Evolutionary conservation across 805 yeast genomes (phyloP).

Genomic region (Cyberlindnera bimundalis): DNA sequence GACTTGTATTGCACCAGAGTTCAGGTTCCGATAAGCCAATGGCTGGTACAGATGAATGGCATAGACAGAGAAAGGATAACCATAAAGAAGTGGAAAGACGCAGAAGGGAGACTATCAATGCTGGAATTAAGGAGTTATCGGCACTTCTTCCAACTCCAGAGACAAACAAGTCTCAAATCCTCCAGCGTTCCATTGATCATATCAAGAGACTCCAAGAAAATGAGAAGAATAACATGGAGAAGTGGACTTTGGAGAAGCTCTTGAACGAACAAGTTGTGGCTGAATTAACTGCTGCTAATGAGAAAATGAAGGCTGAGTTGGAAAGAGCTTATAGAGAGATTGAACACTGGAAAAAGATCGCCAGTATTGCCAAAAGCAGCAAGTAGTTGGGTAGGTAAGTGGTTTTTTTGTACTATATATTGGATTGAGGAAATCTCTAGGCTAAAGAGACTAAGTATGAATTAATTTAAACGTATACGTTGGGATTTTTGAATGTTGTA

Average conservation of each 20-base stretch:
- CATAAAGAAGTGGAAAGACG: constrained; percentile 96
- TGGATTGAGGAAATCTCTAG: too few species aligned
- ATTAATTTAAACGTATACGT: too few species aligned
- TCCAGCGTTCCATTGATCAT: constrained; percentile 85
- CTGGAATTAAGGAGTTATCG: constrained; percentile 80
- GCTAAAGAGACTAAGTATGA: too few species aligned
- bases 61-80: constrained; percentile 75
- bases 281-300: constrained; percentile 81
- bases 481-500: too few species aligned
- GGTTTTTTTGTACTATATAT: too few species aligned
- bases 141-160: constrained; percentile 77
- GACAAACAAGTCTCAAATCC: constrained; percentile 85
- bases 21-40: constrained; percentile 42
- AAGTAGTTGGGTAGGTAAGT: background rate
- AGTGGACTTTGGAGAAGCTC: constrained; percentile 92
- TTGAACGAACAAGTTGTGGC: constrained; percentile 87
- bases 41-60: constrained; percentile 84
- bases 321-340: constrained; percentile 91
- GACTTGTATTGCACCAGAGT: constrained; percentile 16
- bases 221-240: constrained; percentile 85
- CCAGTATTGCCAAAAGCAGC: constrained; percentile 8
- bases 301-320: constrained; percentile 80
- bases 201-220: constrained; percentile 87
- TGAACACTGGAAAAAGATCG: constrained; percentile 68
- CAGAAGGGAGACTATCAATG: constrained; percentile 83